Percentiles rank a stretch among this genome's conserved stretches.
Conservation (phyloP, 257 asterid species). For the Fraxinus cuspidata region DNA sequence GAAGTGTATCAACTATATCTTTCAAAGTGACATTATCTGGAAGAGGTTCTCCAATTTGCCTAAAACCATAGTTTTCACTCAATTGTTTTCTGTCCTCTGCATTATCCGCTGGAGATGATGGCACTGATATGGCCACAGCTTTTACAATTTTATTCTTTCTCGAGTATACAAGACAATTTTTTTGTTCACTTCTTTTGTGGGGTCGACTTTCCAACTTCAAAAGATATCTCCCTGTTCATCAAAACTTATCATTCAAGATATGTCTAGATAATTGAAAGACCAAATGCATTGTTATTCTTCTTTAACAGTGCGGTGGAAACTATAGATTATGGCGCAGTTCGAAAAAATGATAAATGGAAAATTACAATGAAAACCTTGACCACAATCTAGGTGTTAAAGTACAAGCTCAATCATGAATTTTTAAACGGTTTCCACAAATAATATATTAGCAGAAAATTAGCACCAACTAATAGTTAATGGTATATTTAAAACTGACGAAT, state of each 20-base stretch:
- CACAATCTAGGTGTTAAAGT: background rate
- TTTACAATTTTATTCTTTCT: constrained; percentile 46
- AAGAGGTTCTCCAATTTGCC: constrained; percentile 89
- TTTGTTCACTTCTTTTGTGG: constrained; percentile 37
- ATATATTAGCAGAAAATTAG: background rate
- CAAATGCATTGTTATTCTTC: background rate
- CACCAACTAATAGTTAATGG: background rate
- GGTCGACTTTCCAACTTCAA: constrained; percentile 61
- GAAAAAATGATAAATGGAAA: background rate
- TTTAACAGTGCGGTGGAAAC: background rate
- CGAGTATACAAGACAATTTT: constrained; percentile 41
- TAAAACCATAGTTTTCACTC: constrained; percentile 73
- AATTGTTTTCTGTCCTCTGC: constrained; percentile 57
- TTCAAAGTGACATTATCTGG: constrained; percentile 74
- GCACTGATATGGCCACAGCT: constrained; percentile 72
- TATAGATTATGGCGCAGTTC: background rate
- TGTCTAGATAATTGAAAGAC: background rate
- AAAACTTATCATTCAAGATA: constrained; percentile 1
- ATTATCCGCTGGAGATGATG: constrained; percentile 57
- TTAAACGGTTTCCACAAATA: background rate
- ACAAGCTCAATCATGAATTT: background rate
- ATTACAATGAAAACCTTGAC: background rate
- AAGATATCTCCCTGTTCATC: constrained; percentile 49
- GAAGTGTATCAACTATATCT: constrained; percentile 75
- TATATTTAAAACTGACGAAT: background rate